Percentiles rank a stretch among this genome's conserved stretches.
These are phyloP conservation scores for Ceriops decandra DNA, from an alignment of 345 rosid genomes.

Conservation along the genomic window DNA sequence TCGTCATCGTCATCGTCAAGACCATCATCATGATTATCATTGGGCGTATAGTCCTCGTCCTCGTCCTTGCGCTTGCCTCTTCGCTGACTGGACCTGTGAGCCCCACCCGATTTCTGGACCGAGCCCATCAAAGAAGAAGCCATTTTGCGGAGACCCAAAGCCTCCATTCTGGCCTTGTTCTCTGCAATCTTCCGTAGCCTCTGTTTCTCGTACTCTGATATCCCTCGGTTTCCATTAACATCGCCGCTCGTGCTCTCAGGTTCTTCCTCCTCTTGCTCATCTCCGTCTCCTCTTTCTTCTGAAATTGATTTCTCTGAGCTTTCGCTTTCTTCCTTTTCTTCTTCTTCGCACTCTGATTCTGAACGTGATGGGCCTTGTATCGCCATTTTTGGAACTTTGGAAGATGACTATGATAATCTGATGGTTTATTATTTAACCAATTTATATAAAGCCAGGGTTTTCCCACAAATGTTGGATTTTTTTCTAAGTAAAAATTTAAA, in stretches of 20 bases:
- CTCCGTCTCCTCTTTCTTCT: slow-evolving; percentile 32
- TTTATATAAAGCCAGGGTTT: neutral
- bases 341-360: slow-evolving; percentile 13
- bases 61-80: slow-evolving; percentile 54
- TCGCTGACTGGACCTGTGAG: neutral
- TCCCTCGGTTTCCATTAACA: slow-evolving; percentile 19
- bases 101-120: slow-evolving; percentile 19
- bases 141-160: slow-evolving; percentile 59
- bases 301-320: slow-evolving; percentile 27
- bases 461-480: too few species aligned
- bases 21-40: slow-evolving; percentile 24
- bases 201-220: slow-evolving; percentile 63
- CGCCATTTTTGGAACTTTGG: slow-evolving; percentile 19
- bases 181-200: slow-evolving; percentile 70
- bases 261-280: slow-evolving; percentile 7
- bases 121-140: slow-evolving; percentile 48
- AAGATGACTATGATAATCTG: neutral
- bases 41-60: slow-evolving; percentile 67
- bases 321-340: slow-evolving; percentile 20
- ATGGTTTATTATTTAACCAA: neutral
- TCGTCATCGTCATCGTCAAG: slow-evolving; percentile 25
- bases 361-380: slow-evolving; percentile 18
- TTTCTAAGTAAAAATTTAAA: too few species aligned
- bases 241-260: neutral
- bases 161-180: slow-evolving; percentile 78